Evolutionary conservation across 2,329 filamentous ascomycete genomes (phyloP), one percentile per base, ranked within the genome.

Genomic region (Chlorencoelia australis): DNA sequence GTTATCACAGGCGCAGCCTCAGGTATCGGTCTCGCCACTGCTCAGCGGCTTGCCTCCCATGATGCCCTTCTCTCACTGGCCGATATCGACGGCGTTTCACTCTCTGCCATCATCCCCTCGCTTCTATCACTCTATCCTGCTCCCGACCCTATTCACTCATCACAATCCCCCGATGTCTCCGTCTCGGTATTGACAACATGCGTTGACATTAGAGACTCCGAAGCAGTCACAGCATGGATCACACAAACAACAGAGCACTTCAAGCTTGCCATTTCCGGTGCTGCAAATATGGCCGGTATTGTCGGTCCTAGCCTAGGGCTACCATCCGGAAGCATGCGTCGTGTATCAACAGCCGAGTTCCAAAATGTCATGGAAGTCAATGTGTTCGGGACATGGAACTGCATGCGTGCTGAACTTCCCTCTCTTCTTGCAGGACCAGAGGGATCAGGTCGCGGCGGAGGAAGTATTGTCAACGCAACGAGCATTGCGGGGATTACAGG

Each of bases 1-100:
- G 68, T 89, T 40, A 84, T 91, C 57, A 89, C 82, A 0, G 85
- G 84, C 44, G 83, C 75, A 14, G 82, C 80, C 3, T 81, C 75
- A 5, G 82, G 84, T 15, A 79, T 91, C 39, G 83, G 84, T 11
- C 73, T 83, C 31, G 80, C 82, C 1, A 72, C 87, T 4, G 80
- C 82, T 3, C 74, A 77, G 52, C 37, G 53, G 21, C 35, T 50
- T 13, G 37, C 46, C 7, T 41, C 36, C 6, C 48, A 46, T 7
- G 48, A 47, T 5, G 51, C 51, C 4, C 53, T 38, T 10, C 45
- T 54, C 9, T 52, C 43, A 16, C 45, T 54, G 5, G 48, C 41
- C 4, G 52, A 54, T 24, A 29, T 46, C 14, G 28, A 45, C 11
- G n/a, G n/a, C n/a, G n/a, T 16, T 32, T 2, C 10, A 28, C 2